Percentiles rank a stretch among this genome's conserved stretches.
These are phyloP conservation scores for Aspergillus vadensis DNA, from an alignment of 2,329 filamentous ascomycete genomes.

Conservation along the genomic window DNA sequence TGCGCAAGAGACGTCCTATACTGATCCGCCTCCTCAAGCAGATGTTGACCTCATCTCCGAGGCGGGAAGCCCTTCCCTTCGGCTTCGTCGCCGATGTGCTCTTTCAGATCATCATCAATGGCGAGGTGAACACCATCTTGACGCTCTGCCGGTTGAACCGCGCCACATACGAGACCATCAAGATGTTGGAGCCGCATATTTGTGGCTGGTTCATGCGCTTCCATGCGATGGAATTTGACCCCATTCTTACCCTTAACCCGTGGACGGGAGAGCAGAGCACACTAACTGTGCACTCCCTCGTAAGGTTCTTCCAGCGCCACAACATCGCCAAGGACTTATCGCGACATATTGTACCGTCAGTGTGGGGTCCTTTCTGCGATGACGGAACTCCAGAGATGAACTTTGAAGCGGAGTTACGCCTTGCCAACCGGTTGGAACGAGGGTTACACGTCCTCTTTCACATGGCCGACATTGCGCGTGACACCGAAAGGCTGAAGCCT, in stretches of 20 bases:
- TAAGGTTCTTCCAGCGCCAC: slow-evolving; percentile 26
- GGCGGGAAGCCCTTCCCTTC: slow-evolving; percentile 20
- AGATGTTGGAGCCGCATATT: slow-evolving; percentile 29
- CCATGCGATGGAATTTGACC: slow-evolving; percentile 62
- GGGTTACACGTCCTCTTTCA: slow-evolving; percentile 33
- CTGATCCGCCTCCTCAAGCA: slow-evolving; percentile 14
- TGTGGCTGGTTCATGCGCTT: slow-evolving; percentile 31
- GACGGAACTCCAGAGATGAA: slow-evolving; percentile 28
- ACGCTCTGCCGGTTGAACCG: slow-evolving; percentile 30
- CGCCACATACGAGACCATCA: slow-evolving; percentile 30
- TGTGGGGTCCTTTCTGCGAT: slow-evolving; percentile 32
- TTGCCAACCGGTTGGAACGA: slow-evolving; percentile 29
- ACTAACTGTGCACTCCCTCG: slow-evolving; percentile 27
- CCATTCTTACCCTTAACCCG: slow-evolving; percentile 50
- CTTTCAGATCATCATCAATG: slow-evolving; percentile 33
- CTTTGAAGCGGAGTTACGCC: slow-evolving; percentile 28
- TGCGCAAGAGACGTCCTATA: slow-evolving; percentile 10
- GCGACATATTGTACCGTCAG: slow-evolving; percentile 28
- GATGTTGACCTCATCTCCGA: slow-evolving; percentile 14
- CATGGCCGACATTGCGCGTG: slow-evolving; percentile 30
- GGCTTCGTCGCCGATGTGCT: slow-evolving; percentile 31
- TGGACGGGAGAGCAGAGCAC: slow-evolving; percentile 24
- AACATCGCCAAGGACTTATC: slow-evolving; percentile 25
- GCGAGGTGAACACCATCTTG: slow-evolving; percentile 25
- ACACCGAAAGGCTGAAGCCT: slow-evolving; percentile 17